Evolutionary conservation across 345 rosid genomes (phyloP).

Genomic region (Eucalyptus curtisii): DNA sequence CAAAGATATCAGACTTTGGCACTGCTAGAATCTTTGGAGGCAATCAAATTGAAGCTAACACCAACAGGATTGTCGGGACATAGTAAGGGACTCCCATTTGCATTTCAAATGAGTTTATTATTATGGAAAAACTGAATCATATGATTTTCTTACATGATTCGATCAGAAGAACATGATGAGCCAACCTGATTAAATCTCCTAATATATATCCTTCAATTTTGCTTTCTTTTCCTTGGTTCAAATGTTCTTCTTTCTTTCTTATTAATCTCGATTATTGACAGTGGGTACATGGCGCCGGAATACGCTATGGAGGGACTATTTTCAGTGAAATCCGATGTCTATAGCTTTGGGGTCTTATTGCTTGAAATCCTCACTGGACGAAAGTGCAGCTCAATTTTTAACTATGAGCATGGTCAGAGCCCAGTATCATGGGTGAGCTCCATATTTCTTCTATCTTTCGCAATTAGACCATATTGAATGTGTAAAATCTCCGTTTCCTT

Average conservation of each 20-base stretch:
- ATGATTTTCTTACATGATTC: not conserved
- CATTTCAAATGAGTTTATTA: not conserved
- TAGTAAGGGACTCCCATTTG: constrained; percentile 13
- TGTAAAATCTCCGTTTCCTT: not conserved
- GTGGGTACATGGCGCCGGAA: not conserved
- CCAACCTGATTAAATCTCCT: not conserved
- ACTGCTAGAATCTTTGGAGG: constrained; percentile 44
- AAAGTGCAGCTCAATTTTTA: constrained; percentile 4
- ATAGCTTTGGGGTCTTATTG: constrained; percentile 28
- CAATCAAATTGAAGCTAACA: constrained; percentile 3
- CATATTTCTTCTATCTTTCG: not conserved
- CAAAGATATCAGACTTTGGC: constrained; percentile 50
- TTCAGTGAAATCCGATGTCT: constrained; percentile 39
- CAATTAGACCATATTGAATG: not conserved
- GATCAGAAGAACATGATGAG: not conserved
- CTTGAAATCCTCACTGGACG: constrained; percentile 30
- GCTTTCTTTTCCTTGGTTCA: not conserved
- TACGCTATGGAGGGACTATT: constrained; percentile 29
- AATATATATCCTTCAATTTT: not conserved
- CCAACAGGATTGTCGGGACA: constrained; percentile 39
- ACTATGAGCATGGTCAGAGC: not conserved
- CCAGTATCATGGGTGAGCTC: not conserved
- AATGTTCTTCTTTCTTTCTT: not conserved
- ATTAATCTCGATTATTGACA: not conserved
- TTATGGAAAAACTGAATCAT: not conserved